phyloP scores from a whole-genome alignment of 2,329 filamentous ascomycete species.

The Aureobasidium subglaciale region DNA sequence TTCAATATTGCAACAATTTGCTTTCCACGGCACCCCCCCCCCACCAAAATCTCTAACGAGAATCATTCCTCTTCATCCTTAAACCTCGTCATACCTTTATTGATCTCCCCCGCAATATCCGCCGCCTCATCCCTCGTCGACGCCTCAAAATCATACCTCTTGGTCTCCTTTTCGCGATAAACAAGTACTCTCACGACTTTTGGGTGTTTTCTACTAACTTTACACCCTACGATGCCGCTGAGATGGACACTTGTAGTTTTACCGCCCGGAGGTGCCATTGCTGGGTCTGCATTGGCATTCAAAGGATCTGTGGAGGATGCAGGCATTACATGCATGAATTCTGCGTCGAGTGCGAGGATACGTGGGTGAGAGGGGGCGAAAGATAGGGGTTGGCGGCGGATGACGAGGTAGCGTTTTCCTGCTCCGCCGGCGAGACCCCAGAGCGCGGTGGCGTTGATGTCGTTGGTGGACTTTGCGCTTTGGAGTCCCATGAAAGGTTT shows the following conservation, averaged over 20 bases:
- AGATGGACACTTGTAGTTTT: conserved; percentile 76
- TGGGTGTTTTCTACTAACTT: conserved; percentile 71
- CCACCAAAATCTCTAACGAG: no score
- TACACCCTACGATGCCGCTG: conserved; percentile 73
- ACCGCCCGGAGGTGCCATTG: conserved; percentile 31
- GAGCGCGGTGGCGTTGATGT: conserved; percentile 31
- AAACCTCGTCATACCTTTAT: conserved; percentile 48
- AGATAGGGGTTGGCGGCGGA: conserved; percentile 75
- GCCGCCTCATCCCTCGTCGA: conserved; percentile 62
- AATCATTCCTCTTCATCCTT: conserved; percentile 17
- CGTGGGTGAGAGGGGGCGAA: conserved; percentile 70
- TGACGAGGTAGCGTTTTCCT: conserved; percentile 66
- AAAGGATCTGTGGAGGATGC: conserved; percentile 26
- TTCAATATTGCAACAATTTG: no score
- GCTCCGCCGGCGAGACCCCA: conserved; percentile 18
- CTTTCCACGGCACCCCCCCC: no score
- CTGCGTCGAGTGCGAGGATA: conserved; percentile 71
- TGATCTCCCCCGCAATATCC: conserved; percentile 73
- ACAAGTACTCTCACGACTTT: conserved; percentile 74
- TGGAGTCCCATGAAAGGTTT: conserved; percentile 15
- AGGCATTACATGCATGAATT: conserved; percentile 82
- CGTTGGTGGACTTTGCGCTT: conserved; percentile 28
- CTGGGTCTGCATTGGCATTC: conserved; percentile 23
- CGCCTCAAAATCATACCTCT: conserved; percentile 82
- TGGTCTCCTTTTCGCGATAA: conserved; percentile 67